Conservation (phyloP, 2,329 filamentous ascomycete species). For the Scedosporium aurantiacum region DNA sequence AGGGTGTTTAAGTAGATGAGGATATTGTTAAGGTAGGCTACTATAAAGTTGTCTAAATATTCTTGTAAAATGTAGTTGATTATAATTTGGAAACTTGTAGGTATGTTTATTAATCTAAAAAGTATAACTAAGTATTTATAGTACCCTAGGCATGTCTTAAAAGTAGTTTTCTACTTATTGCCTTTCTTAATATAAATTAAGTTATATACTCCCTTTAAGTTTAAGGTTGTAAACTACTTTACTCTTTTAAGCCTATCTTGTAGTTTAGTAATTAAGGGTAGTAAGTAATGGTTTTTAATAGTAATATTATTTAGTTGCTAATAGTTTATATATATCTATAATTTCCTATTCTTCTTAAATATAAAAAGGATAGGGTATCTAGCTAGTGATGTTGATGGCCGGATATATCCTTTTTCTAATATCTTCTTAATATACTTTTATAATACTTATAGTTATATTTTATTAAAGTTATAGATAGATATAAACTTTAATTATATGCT, state of each 20-base stretch:
- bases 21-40: conserved; percentile 11
- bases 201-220: conserved; percentile 7
- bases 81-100: too few species aligned
- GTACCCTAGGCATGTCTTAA: conserved; percentile 9
- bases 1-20: conserved; percentile 8
- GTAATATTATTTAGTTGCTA: conserved; percentile 8
- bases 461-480: too few species aligned
- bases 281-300: conserved; percentile 4
- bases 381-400: too few species aligned
- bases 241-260: conserved; percentile 6
- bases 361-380: too few species aligned
- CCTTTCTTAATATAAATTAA: too few species aligned
- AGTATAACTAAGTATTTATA: conserved; percentile 10
- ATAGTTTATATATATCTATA: not conserved
- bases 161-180: conserved; percentile 7
- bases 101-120: too few species aligned
- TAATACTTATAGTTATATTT: not conserved
- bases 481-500: too few species aligned
- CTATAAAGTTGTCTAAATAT: conserved; percentile 7
- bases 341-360: too few species aligned
- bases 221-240: conserved; percentile 8
- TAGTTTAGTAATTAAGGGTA: conserved; percentile 6
- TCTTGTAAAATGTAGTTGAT: too few species aligned
- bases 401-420: too few species aligned
- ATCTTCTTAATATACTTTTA: not conserved